phyloP scores from a whole-genome alignment of 225 moss, liverwort and hornwort species.

The Marchantia polymorpha region DNA sequence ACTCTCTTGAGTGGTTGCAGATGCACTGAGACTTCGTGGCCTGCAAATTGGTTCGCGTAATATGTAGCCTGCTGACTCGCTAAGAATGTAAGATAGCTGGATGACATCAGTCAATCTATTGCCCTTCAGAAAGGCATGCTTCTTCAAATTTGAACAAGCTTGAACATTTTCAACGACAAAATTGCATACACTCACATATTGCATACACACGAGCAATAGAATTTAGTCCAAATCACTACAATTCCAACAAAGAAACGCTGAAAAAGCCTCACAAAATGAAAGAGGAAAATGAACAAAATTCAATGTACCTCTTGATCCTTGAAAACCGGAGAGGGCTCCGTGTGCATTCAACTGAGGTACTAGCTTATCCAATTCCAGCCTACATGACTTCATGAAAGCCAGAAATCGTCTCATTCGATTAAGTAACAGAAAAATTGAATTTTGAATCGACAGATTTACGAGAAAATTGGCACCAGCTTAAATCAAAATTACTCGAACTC shows the following conservation, averaged over 20 bases:
- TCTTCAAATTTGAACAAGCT: background rate
- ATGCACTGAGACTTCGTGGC: conserved; percentile 6
- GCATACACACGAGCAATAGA: too few species aligned
- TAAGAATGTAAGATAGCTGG: background rate
- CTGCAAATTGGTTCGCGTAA: conserved; percentile 8
- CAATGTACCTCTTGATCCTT: conserved; percentile 1
- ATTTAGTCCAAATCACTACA: too few species aligned
- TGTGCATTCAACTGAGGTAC: background rate
- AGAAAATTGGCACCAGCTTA: too few species aligned
- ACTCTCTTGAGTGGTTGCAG: conserved; percentile 32
- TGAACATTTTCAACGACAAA: too few species aligned
- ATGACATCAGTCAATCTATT: background rate
- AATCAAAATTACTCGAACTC: too few species aligned
- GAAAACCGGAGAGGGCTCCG: background rate
- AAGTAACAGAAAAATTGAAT: background rate
- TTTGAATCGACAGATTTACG: too few species aligned
- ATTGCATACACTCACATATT: too few species aligned
- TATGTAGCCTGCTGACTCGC: background rate
- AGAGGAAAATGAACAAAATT: too few species aligned
- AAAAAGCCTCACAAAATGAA: too few species aligned
- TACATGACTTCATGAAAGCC: background rate
- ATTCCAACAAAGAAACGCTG: too few species aligned
- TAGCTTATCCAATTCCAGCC: background rate
- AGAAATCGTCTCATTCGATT: background rate
- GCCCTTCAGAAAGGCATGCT: background rate